Base-by-base conservation (phyloP, 192 early-diverging fungal genomes). In the Coemansia sp. region DNA sequence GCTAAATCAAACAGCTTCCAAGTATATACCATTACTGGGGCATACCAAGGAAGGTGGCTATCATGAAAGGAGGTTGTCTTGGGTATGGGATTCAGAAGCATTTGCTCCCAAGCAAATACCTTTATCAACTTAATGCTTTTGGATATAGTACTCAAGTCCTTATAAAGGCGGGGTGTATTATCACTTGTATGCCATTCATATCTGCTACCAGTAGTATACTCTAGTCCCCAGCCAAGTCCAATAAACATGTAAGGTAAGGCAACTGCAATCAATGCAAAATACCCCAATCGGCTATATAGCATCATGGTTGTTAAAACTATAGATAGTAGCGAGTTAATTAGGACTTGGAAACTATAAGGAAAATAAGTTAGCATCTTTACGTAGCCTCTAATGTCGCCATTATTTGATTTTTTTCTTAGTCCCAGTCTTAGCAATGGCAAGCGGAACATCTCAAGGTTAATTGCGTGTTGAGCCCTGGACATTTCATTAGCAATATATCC, bases 31-130 rank as follows among this genome's bases (percentile, higher is more conserved):
- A 71, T 51, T 3, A 31, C 12, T 2, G 72, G 72, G 4, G 75
- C 71, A 33, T 82, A 82, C 79, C 75, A 82, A 10, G 79, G 79
- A 16, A 76, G 34, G 8, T 20, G 1, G 2, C 47, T 57, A 16
- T 12, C 16, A 38, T 29, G 16, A 33, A 1, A 11, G 33, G 0
- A 13, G 31, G 6, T 57, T 31, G 22, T 27, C 29, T 57, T 57
- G 24, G 24, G 8, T 57, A 1, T 0, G 3, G 12, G 29, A 11
- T 13, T 5, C 33, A 70, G 31, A 41, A 66, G 77, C 46, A 72
- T 70, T 31, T 31, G 54, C 31, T 82, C 80, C 80, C 80, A 82
- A n/a, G 75, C 72, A 67, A 74, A 77, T 31, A 82, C 22, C 66
- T 77, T 82, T 16, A 82, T 71, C 3, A 73, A 68, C 31, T 66